phyloP scores from a whole-genome alignment of 1,139 yeast species.

The Blastobotrys arbuscula region DNA sequence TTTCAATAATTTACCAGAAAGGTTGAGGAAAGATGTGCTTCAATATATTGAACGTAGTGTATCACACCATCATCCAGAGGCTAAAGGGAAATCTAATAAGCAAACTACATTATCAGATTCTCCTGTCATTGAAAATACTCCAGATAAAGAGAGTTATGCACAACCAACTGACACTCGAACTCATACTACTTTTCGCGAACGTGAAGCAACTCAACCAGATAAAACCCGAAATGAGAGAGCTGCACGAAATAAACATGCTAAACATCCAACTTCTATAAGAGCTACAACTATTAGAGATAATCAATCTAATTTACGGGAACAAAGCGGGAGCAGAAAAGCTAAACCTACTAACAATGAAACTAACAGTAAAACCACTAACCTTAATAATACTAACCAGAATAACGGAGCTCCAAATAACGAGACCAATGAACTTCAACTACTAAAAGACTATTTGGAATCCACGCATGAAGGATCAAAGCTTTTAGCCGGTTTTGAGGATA shows the following conservation, averaged over 20 bases:
- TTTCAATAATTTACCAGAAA: conserved; percentile 8
- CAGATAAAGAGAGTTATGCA: no score
- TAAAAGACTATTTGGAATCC: conserved; percentile 4
- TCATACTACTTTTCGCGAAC: no score
- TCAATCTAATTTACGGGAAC: no score
- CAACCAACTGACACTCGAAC: no score
- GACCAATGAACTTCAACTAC: conserved; percentile 3
- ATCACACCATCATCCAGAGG: neutral
- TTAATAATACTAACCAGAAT: neutral
- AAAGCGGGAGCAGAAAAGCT: neutral
- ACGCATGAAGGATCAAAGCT: conserved; percentile 4
- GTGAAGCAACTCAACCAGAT: no score
- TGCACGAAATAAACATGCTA: no score
- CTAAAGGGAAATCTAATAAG: neutral
- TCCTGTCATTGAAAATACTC: no score
- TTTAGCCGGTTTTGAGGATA: conserved; percentile 1
- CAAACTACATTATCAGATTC: neutral
- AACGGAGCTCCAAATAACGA: neutral
- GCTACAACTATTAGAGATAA: neutral
- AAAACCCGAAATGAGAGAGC: no score
- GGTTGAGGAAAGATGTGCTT: conserved; percentile 5
- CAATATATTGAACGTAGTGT: conserved; percentile 3
- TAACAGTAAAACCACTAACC: neutral
- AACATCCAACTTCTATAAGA: neutral
- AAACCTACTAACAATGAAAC: neutral